Conservation (phyloP, 805 yeast species). For the Naumovozyma castellii region DNA sequence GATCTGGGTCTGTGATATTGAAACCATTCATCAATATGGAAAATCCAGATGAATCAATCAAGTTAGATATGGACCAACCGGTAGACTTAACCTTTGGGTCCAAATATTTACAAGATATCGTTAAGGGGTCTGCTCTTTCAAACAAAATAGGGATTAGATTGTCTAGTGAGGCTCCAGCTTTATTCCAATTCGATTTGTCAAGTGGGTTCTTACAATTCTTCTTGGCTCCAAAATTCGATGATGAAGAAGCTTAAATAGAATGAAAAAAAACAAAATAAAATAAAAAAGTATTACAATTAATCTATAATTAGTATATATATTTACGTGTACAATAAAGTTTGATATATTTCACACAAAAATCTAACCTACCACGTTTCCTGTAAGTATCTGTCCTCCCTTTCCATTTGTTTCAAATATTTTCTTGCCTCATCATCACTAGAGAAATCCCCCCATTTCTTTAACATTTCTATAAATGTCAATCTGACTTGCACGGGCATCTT, state of each 20-base stretch:
- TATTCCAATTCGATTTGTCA: constrained; percentile 76
- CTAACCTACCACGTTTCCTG: constrained; percentile 94
- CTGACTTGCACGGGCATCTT: constrained; percentile 87
- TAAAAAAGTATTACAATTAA: too few relatives aligned
- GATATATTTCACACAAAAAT: too few relatives aligned
- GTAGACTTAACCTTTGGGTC: constrained; percentile 86
- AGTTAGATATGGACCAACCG: constrained; percentile 73
- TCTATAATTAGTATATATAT: background rate
- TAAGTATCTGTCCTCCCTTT: constrained; percentile 53
- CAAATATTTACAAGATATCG: constrained; percentile 81
- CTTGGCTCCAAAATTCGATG: constrained; percentile 96
- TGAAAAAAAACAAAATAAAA: too few relatives aligned
- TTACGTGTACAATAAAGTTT: background rate
- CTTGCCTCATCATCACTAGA: constrained; percentile 38
- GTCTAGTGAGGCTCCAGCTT: constrained; percentile 86
- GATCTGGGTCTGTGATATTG: constrained; percentile 75
- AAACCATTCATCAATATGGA: constrained; percentile 81
- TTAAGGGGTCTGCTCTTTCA: constrained; percentile 79
- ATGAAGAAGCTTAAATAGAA: constrained; percentile 54
- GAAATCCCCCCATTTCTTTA: constrained; percentile 38
- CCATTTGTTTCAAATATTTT: constrained; percentile 47
- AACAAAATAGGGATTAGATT: constrained; percentile 71
- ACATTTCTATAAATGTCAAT: constrained; percentile 59
- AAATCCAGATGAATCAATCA: constrained; percentile 63
- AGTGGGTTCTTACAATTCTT: constrained; percentile 92